Evolutionary conservation across 805 yeast genomes (phyloP).

Genomic region (Yamadazyma tumulicola): DNA sequence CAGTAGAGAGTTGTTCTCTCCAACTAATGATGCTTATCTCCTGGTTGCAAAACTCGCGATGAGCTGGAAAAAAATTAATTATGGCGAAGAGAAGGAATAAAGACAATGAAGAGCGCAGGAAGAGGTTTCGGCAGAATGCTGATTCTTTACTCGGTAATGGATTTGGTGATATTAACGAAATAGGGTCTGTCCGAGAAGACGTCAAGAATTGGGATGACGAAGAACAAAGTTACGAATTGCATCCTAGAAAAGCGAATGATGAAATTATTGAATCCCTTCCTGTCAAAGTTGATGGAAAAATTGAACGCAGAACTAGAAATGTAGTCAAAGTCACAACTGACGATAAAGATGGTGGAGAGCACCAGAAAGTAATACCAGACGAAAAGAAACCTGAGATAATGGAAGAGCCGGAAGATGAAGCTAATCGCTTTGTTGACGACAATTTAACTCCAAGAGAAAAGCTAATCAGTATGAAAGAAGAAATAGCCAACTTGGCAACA

Average conservation of each 20-base stretch:
- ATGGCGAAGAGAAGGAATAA: slow-evolving; percentile 34
- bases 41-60: slow-evolving; percentile 4
- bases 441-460: slow-evolving; percentile 50
- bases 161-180: slow-evolving; percentile 19
- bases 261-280: slow-evolving; percentile 71
- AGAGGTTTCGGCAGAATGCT: slow-evolving; percentile 35
- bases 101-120: slow-evolving; percentile 28
- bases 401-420: slow-evolving; percentile 19
- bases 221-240: slow-evolving; percentile 75
- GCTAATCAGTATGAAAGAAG: slow-evolving; percentile 66
- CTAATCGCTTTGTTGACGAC: slow-evolving; percentile 42
- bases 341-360: slow-evolving; percentile 11
- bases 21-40: too few relatives aligned
- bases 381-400: slow-evolving; percentile 15
- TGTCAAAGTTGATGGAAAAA: slow-evolving; percentile 69
- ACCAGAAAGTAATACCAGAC: slow-evolving; percentile 13
- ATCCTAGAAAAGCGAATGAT: slow-evolving; percentile 52
- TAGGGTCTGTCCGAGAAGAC: slow-evolving; percentile 3
- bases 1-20: too few relatives aligned
- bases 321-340: slow-evolving; percentile 17
- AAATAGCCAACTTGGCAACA: slow-evolving; percentile 77
- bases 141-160: slow-evolving; percentile 40
- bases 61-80: neutral
- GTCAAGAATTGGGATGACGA: slow-evolving; percentile 54
- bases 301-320: slow-evolving; percentile 60